Evolutionary conservation across 768 basidiomycete genomes (phyloP), one percentile per base, ranked within the genome.

Genomic region (Coprinellus micaceus): DNA sequence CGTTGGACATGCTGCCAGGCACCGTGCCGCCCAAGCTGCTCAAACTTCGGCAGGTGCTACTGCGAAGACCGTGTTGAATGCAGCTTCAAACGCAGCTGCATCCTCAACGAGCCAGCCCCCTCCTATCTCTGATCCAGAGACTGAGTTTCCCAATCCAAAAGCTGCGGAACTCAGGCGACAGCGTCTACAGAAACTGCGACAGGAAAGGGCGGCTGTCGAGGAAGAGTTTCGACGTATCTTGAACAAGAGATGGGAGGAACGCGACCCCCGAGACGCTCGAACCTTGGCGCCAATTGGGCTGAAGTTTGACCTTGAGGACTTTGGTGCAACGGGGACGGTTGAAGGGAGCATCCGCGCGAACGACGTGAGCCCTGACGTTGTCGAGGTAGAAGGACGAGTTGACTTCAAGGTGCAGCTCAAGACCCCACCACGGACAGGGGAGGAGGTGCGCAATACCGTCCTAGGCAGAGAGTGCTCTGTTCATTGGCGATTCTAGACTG

Each of bases 1-100:
- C 53, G 65, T 86, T 33, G 72, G 79, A 11, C 81, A 84, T 76
- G 86, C 84, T 30, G 83, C 83, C 3, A 78, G 77, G 33, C 78
- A 86, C 33, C 78, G 83, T 65, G 78, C 77, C 19, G 67, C 77
- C 7, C 19, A 45, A 50, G 37, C 29, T 17, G 7, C 47, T 4
- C 36, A 17, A 19, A 47, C 39, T 2, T 47, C 54, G 13, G 39
- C 25, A 7, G 47, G 12, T 43, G 3, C 15, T 22, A 15, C n/a
- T 30, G 11, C 21, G 4, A 47, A 41, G 11, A 46, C 28, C 10
- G 53, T 12, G 28, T 19, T 45, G 28, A 29, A 29, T 30, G 30
- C 26, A 21, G 13, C 48, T 50, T 51, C 49, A 47, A 30, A 17
- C 7, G 19, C 53, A 29, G 12, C 24, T 15, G 19, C 6, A 25